These are phyloP conservation scores for Botryotinia calthae DNA, from an alignment of 2,329 filamentous ascomycete genomes.

Conservation along the genomic window DNA sequence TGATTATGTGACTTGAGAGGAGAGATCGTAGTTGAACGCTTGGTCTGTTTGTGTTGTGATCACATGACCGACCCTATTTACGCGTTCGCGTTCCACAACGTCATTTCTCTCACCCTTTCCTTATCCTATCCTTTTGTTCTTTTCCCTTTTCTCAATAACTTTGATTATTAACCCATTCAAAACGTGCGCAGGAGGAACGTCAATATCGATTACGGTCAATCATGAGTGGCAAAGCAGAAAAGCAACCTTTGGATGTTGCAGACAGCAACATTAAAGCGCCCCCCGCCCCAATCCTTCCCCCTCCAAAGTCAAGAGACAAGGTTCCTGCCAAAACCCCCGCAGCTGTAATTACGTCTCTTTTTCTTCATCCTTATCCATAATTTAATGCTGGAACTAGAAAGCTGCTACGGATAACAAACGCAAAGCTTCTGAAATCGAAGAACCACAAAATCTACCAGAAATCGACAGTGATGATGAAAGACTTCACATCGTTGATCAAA, in stretches of 20 bases:
- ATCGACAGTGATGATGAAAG: constrained; percentile 27
- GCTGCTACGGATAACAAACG: constrained; percentile 22
- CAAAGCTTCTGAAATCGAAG: constrained; percentile 23
- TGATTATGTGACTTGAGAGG: neutral
- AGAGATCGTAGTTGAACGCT: neutral
- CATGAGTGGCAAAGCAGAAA: neutral
- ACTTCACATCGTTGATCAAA: constrained; percentile 22
- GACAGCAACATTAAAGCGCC: neutral
- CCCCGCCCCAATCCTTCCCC: neutral
- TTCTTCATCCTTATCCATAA: neutral
- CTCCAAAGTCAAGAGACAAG: neutral
- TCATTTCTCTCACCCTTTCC: neutral
- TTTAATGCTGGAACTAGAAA: constrained; percentile 1
- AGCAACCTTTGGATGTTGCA: neutral
- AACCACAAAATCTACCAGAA: constrained; percentile 19
- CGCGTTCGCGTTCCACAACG: neutral
- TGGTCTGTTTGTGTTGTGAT: neutral
- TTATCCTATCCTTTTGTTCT: neutral
- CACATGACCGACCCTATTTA: neutral
- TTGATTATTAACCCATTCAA: neutral
- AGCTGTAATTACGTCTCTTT: neutral
- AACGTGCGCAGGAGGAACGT: neutral
- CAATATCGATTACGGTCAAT: neutral
- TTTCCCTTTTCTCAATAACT: neutral
- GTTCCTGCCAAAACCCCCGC: neutral